These are phyloP conservation scores for Clitopilus hobsonii DNA, from an alignment of 768 basidiomycete genomes.

Conservation along the genomic window DNA sequence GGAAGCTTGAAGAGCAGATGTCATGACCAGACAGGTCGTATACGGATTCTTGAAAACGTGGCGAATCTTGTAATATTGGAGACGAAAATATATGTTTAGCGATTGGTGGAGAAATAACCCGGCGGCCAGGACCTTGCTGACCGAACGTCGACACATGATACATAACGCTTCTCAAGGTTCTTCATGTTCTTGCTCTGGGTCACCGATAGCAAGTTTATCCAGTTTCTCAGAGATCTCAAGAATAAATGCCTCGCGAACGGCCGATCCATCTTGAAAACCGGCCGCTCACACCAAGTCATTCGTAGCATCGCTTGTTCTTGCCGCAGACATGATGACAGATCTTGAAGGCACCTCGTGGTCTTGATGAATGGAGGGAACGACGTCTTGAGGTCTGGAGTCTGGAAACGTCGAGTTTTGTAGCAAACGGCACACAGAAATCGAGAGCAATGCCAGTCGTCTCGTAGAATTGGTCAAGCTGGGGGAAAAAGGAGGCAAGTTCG, in stretches of 20 bases:
- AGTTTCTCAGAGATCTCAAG: too few relatives aligned
- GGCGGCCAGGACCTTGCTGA: too few relatives aligned
- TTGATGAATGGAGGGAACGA: not conserved
- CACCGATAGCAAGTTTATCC: too few relatives aligned
- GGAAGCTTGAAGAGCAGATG: not conserved
- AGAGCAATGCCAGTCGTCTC: not conserved
- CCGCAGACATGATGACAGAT: not conserved
- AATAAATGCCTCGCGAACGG: not conserved
- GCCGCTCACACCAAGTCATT: not conserved
- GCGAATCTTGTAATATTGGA: not conserved
- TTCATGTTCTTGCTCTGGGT: not conserved
- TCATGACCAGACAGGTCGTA: not conserved
- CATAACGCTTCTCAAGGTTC: not conserved
- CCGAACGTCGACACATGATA: not conserved
- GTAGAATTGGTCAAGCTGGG: not conserved
- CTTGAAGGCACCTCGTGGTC: not conserved
- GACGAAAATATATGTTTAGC: too few relatives aligned
- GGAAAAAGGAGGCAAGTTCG: not conserved
- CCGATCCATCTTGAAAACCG: not conserved
- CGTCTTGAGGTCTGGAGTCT: not conserved
- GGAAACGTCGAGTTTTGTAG: not conserved
- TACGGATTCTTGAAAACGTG: not conserved
- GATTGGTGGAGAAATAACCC: too few relatives aligned
- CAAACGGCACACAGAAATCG: not conserved
- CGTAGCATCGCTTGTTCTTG: not conserved